Evolutionary conservation across 2,329 filamentous ascomycete genomes (phyloP).

Genomic region (Pyrenochaeta sp.): DNA sequence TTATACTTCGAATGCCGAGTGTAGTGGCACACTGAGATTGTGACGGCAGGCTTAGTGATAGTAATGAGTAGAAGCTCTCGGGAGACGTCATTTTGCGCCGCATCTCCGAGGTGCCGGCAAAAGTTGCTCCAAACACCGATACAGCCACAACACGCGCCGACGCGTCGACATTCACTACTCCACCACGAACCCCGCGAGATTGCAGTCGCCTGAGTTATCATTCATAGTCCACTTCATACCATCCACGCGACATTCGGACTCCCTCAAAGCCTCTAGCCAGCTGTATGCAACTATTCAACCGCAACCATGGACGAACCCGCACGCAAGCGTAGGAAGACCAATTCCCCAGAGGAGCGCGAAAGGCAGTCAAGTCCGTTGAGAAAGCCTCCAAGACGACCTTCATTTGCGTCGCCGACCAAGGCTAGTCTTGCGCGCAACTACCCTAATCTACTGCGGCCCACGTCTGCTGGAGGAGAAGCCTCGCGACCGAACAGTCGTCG

Average conservation of each 20-base stretch:
- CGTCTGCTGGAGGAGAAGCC: conserved; percentile 17
- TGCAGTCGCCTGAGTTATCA: not conserved
- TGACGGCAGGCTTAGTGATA: conserved; percentile 20
- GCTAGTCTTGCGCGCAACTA: conserved; percentile 51
- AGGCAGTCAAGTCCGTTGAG: conserved; percentile 35
- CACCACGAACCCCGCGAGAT: not conserved
- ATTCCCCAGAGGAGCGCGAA: conserved; percentile 33
- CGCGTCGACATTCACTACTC: conserved; percentile 33
- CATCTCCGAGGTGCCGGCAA: conserved; percentile 37
- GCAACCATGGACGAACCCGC: conserved; percentile 42
- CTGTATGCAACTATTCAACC: not conserved
- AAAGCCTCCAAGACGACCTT: conserved; percentile 45
- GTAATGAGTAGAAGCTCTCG: conserved; percentile 9
- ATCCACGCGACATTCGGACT: not conserved
- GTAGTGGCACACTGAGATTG: not conserved
- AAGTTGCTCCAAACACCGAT: conserved; percentile 30
- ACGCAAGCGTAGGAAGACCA: conserved; percentile 47
- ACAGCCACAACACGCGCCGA: conserved; percentile 35
- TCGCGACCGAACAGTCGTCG: conserved; percentile 18
- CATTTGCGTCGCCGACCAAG: conserved; percentile 52
- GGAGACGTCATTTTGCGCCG: conserved; percentile 46
- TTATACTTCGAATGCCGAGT: not conserved
- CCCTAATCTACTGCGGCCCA: conserved; percentile 38
- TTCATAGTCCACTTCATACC: not conserved
- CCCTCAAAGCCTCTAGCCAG: not conserved